These are phyloP conservation scores for Penicillium sp. DNA, from an alignment of 2,329 filamentous ascomycete genomes.

Conservation along the genomic window DNA sequence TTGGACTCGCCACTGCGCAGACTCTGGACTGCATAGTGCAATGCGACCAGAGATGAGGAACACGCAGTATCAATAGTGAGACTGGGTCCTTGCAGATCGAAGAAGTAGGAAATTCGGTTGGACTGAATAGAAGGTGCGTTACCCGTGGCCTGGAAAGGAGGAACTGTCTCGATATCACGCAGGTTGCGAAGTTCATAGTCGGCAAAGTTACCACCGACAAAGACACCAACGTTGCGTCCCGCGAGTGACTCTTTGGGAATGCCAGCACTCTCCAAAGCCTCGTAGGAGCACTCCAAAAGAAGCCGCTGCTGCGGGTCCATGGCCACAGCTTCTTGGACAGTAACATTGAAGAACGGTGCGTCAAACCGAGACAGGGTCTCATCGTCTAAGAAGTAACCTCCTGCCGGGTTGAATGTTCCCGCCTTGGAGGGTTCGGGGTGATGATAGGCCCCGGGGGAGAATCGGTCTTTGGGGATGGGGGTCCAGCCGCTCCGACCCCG, in stretches of 20 bases:
- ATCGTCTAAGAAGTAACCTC: conserved; percentile 28
- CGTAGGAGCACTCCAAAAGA: conserved; percentile 25
- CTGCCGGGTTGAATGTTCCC: conserved; percentile 21
- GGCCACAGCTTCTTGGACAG: conserved; percentile 22
- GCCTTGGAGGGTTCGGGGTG: conserved; percentile 24
- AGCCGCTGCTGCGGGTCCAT: conserved; percentile 29
- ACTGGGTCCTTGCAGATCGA: conserved; percentile 29
- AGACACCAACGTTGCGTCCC: conserved; percentile 24
- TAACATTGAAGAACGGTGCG: conserved; percentile 28
- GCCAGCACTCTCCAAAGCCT: conserved; percentile 30
- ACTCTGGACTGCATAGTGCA: conserved; percentile 29
- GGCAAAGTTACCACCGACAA: conserved; percentile 21
- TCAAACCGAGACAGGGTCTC: conserved; percentile 26
- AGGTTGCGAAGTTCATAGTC: conserved; percentile 26
- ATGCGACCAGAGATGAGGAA: conserved; percentile 26
- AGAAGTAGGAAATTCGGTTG: conserved; percentile 32
- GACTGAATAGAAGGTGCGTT: conserved; percentile 22
- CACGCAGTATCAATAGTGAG: conserved; percentile 31
- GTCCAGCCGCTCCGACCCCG: conserved; percentile 23
- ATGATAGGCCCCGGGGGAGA: conserved; percentile 20
- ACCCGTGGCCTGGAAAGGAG: conserved; percentile 22
- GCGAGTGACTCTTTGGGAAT: conserved; percentile 27
- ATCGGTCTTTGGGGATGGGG: conserved; percentile 22
- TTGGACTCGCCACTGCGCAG: conserved; percentile 24
- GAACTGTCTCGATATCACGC: conserved; percentile 23